A percentile compares a stretch with the other conserved stretches of the same genome.
These are phyloP conservation scores for Daldinia concentrica DNA, from an alignment of 495 filamentous ascomycete genomes.

Conservation along the genomic window DNA sequence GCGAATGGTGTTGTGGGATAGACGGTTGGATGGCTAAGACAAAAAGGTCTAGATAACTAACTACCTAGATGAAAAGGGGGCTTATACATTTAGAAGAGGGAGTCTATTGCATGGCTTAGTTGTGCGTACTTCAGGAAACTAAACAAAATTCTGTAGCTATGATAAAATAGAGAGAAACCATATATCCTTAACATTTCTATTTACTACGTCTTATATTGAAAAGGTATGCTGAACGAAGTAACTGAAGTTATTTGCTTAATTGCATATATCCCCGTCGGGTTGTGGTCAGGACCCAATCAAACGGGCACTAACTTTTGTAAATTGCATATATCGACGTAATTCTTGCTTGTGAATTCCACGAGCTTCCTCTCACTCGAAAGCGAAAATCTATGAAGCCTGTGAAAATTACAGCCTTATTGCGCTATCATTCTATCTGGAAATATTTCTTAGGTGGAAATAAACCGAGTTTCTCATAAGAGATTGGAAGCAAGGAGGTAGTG, in stretches of 20 bases:
- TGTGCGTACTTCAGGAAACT: background rate
- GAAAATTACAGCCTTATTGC: background rate
- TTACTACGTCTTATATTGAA: background rate
- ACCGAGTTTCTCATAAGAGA: background rate
- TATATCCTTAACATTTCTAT: background rate
- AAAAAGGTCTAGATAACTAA: background rate
- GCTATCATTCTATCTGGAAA: background rate
- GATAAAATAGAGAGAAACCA: background rate
- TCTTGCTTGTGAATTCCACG: background rate
- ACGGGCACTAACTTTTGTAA: slow-evolving; percentile 1
- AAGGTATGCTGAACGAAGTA: background rate
- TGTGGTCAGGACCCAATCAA: background rate
- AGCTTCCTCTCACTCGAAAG: background rate
- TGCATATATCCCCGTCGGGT: background rate
- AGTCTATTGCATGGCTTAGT: background rate
- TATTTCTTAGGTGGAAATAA: background rate
- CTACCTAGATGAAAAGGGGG: background rate
- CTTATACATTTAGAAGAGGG: background rate
- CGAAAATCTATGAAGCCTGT: background rate
- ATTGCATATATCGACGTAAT: slow-evolving; percentile 9
- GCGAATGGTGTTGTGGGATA: slow-evolving; percentile 51
- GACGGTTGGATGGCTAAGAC: background rate
- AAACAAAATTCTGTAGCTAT: background rate
- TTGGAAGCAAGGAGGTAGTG: background rate
- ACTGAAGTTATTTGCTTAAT: background rate